Conservation (phyloP, 768 basidiomycete genomes). For the Boletus barrowsii region DNA sequence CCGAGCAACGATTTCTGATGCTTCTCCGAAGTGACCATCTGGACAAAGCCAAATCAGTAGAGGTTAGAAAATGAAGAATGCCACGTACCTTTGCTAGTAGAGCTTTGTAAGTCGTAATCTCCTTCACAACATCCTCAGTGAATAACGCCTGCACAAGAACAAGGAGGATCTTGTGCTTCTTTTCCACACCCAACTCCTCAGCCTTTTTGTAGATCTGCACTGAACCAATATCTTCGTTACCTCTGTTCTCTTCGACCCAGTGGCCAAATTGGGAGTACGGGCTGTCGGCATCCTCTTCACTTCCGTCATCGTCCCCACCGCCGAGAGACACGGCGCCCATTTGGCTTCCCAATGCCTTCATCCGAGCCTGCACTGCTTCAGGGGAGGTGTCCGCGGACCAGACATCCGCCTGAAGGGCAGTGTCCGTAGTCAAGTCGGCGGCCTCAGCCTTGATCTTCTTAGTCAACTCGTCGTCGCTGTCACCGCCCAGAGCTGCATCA, state of each 20-base stretch:
- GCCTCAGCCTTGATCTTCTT: constrained; percentile 92
- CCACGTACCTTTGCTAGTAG: constrained; percentile 66
- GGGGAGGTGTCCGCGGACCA: constrained; percentile 93
- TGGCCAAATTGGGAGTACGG: constrained; percentile 80
- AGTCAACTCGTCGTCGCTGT: constrained; percentile 86
- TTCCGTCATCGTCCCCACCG: constrained; percentile 77
- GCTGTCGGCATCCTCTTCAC: constrained; percentile 82
- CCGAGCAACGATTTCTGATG: constrained; percentile 94
- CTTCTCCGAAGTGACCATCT: constrained; percentile 92
- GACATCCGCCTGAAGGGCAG: constrained; percentile 63
- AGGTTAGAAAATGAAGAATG: not conserved
- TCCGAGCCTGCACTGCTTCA: constrained; percentile 82
- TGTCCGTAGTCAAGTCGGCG: constrained; percentile 64
- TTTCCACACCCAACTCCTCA: constrained; percentile 87
- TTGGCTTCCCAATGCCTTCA: constrained; percentile 62
- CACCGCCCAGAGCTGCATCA: constrained; percentile 48
- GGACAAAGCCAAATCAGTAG: constrained; percentile 6
- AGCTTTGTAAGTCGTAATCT: constrained; percentile 62
- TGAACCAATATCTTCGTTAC: constrained; percentile 33
- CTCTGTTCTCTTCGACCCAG: constrained; percentile 79
- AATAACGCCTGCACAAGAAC: constrained; percentile 85
- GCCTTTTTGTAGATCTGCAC: constrained; percentile 83
- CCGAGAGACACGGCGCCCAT: constrained; percentile 50
- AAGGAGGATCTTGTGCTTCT: constrained; percentile 88
- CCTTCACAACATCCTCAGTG: constrained; percentile 61